Base-by-base conservation (phyloP, 1,139 yeast species). In the Blastobotrys raffinosifermentans region DNA sequence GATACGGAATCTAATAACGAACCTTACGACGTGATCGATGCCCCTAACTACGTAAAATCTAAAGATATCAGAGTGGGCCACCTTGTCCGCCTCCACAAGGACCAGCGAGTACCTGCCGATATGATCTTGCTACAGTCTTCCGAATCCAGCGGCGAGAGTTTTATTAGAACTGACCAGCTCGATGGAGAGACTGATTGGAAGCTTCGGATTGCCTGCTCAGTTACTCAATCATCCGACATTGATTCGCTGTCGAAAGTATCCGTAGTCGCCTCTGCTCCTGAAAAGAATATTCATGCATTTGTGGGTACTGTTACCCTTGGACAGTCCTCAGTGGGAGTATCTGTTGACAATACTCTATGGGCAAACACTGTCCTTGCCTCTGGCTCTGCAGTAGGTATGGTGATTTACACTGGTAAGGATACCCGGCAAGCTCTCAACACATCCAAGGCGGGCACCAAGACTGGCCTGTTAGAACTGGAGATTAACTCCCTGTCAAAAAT, bases 131-230 rank as follows among this genome's bases (percentile, higher is more conserved):
- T 93, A 31, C 94, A 86, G 55, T 80, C 96, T 0, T 80, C 89
- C 34, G 96, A 89, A 54, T 58, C 63, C 13, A 57, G 70, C 1
- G 98, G 97, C 4, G 99, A 91, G 58, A 75, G 91, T 1, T 93
- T 93, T 54, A 84, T 93, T 47, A 83, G 94, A 53, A 93, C 99
- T 0, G 99, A 93, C 64, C 99, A 93, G 60, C 68, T 93, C 38
- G 99, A 93, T 60, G 99, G 99, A 52, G 99, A 93, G 59, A 93
- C 99, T 7, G 99, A 93, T 63, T 93, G 99, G 99, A 93, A 93
- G 58, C 68, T 93, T 40, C 69, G 40, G 31, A 66, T 84, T 21
- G 93, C 96, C 0, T 72, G 78, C 37, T 72, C 78, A 7, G 57
- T 77, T 19, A 85, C 96, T 0, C 97, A 91, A 60, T 53, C 77